A percentile compares a stretch with the other conserved stretches of the same genome.
Evolutionary conservation across 495 filamentous ascomycete genomes (phyloP).

Genomic region (Aspergillus cavernicola): DNA sequence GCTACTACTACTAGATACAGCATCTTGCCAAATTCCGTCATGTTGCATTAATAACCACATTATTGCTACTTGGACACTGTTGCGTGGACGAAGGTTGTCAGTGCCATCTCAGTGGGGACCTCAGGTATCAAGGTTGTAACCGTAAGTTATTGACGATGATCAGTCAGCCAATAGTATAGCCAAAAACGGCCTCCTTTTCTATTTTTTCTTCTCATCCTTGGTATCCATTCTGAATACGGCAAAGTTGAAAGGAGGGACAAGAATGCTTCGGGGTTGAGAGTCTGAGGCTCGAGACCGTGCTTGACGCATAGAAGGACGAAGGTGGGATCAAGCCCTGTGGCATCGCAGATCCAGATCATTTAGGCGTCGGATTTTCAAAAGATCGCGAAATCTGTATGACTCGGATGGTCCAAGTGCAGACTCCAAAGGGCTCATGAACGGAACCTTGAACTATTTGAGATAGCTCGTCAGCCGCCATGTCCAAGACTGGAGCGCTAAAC

Average conservation of each 20-base stretch:
- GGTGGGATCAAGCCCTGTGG: too few species aligned
- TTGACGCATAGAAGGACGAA: too few species aligned
- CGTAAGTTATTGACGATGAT: slow-evolving; percentile 7
- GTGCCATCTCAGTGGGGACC: slow-evolving; percentile 10
- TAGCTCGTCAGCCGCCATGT: neutral
- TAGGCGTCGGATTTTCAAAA: neutral
- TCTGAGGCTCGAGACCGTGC: too few species aligned
- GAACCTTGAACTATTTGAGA: slow-evolving; percentile 13
- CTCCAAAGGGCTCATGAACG: slow-evolving; percentile 7
- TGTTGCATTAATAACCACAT: too few species aligned
- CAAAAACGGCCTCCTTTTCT: slow-evolving; percentile 11
- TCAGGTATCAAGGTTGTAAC: slow-evolving; percentile 13
- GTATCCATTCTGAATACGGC: slow-evolving; percentile 5
- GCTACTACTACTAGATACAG: neutral
- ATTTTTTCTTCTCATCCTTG: slow-evolving; percentile 5
- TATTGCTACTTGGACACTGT: too few species aligned
- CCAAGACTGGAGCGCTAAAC: slow-evolving; percentile 10
- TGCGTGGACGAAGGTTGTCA: neutral
- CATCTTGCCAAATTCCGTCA: too few species aligned
- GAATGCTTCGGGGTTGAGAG: slow-evolving; percentile 1
- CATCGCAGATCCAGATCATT: neutral
- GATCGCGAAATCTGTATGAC: neutral
- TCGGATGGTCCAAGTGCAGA: neutral
- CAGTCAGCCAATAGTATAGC: slow-evolving; percentile 11
- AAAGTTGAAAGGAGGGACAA: slow-evolving; percentile 10